Evolutionary conservation across 108 stramenopile genomes (phyloP).

Genomic region (Asterionellopsis glacialis): DNA sequence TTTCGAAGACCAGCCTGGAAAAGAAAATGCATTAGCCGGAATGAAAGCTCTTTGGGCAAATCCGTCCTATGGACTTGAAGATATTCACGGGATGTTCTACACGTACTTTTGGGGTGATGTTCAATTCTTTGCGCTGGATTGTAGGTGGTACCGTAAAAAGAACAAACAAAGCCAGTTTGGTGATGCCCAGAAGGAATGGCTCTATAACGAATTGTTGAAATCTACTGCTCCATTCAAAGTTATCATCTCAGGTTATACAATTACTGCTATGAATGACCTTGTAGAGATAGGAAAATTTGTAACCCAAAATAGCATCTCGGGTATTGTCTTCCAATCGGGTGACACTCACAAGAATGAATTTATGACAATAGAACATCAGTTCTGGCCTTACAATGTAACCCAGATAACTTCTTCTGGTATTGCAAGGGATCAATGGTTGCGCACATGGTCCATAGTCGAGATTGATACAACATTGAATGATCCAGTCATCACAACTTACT

Average conservation of each 20-base stretch:
- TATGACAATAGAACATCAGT: conserved; percentile 4
- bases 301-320: conserved; percentile 4
- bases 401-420: conserved; percentile 27
- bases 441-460: conserved; percentile 13
- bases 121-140: conserved; percentile 21
- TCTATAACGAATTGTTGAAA: conserved; percentile 3
- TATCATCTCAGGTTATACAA: conserved; percentile 16
- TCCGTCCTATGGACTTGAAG: conserved; percentile 4
- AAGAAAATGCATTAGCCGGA: conserved; percentile 7
- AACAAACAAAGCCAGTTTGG: conserved; percentile 10
- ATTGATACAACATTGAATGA: conserved; percentile 16
- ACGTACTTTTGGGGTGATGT: conserved; percentile 18
- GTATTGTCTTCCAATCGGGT: conserved; percentile 24
- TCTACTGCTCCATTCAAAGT: conserved; percentile 19
- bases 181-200: conserved; percentile 17
- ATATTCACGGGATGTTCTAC: conserved; percentile 11
- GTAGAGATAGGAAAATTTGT: conserved; percentile 12
- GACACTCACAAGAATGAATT: conserved; percentile 31
- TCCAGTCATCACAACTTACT: conserved; percentile 12
- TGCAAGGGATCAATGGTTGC: conserved; percentile 18
- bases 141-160: conserved; percentile 17
- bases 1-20: conserved; percentile 13
- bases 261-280: conserved; percentile 11
- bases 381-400: conserved; percentile 18
- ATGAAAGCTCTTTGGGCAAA: conserved; percentile 21